Evolutionary conservation across 1,139 yeast genomes (phyloP), one percentile per base, ranked within the genome.

Genomic region (Yamadazyma blattariae): DNA sequence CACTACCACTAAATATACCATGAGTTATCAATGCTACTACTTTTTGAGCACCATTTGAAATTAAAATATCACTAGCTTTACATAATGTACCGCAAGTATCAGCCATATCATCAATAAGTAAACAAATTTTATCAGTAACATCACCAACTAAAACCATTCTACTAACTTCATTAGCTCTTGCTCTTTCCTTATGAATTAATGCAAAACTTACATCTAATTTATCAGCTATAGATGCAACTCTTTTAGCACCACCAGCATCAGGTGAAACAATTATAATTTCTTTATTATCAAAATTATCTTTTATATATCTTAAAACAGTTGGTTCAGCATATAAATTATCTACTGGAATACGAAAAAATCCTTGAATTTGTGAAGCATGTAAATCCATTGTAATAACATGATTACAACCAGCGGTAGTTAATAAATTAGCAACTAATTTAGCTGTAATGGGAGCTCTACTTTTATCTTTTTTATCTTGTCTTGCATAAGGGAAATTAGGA

Each of bases 171-270:
- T 92, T 92, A 30, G 97, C 97, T 45, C 90, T 76, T 29, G 92
- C 94, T 55, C 98, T 79, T 65, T 92, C 98, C 64, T 92, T 92
- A 64, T 92, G 98, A 52, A 92, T 92, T 58, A 92, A 77, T 11
- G 98, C 97, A 64, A 92, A 92, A 62, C 89, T 89, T 52, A 90
- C 73, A 58, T 90, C 97, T 46, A 92, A 71, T 46, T 89, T 76
- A 60, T 92, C 97, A 33, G 97, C 97, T 48, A 92, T 71, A 7
- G 92, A 87, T 2, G 98, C 97, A 9, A 96, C 98, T 56, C 98
- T 79, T 62, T 92, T 92, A 41, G 98, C 98, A 39, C 98, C 98
- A 52, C 98, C 98, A 4, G 98, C 98, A 67, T 92, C 98, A 3
- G 98, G 98, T 1, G 97, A 88, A 16, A 89, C 88, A 41, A 92